A percentile compares a stretch with the other conserved stretches of the same genome.
Evolutionary conservation across 2,329 filamentous ascomycete species (phyloP).

Genomic region (Aspergillus sp.): DNA sequence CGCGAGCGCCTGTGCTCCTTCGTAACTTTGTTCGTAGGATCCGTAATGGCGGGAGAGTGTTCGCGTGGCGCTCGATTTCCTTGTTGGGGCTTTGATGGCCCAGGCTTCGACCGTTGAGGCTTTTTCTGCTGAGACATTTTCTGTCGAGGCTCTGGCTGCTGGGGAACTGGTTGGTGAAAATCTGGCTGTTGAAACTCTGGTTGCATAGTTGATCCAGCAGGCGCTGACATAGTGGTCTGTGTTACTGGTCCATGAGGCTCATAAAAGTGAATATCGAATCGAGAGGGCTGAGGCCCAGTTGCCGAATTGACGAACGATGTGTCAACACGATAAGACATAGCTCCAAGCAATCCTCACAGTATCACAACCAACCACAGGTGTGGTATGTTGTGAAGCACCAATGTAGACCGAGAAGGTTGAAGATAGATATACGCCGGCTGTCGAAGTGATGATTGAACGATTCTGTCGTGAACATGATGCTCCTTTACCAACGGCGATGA

Average conservation of each 20-base stretch:
- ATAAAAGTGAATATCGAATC: neutral
- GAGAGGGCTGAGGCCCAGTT: too few relatives aligned
- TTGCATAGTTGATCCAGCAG: neutral
- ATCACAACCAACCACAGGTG: neutral
- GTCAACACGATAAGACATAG: neutral
- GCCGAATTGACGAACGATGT: neutral
- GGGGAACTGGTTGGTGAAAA: too few relatives aligned
- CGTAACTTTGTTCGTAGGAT: neutral
- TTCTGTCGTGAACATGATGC: conserved; percentile 14
- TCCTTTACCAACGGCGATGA: conserved; percentile 14
- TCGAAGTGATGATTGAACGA: neutral
- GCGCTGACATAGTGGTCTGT: conserved; percentile 6
- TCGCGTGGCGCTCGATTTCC: too few relatives aligned
- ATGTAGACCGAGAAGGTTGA: neutral
- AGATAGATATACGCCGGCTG: neutral
- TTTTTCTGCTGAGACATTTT: too few relatives aligned
- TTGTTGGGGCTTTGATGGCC: neutral
- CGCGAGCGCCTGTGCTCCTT: conserved; percentile 14
- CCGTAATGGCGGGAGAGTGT: neutral
- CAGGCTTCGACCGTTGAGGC: too few relatives aligned
- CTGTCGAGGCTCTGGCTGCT: too few relatives aligned
- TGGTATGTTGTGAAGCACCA: neutral
- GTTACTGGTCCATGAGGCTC: neutral
- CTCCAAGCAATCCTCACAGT: neutral
- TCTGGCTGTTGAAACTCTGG: too few relatives aligned